Evolutionary conservation across 1,284 basidiomycete genomes (phyloP).

Genomic region (Pseudozyma thailandica): DNA sequence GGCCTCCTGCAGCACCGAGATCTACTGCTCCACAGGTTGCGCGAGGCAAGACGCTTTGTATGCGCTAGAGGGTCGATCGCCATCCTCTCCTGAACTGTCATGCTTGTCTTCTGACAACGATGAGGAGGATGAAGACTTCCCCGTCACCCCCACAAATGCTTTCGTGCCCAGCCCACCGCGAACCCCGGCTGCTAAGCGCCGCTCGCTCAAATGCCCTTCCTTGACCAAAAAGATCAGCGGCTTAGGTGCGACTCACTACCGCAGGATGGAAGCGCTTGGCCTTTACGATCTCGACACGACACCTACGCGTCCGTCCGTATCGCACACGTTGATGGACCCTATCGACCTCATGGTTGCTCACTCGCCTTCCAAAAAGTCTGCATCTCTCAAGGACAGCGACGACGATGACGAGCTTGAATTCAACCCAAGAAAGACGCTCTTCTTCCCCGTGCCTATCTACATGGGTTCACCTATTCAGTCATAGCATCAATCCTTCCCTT

Average conservation of each 20-base stretch:
- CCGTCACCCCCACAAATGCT: slow-evolving; percentile 35
- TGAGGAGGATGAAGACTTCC: slow-evolving; percentile 37
- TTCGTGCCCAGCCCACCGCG: slow-evolving; percentile 24
- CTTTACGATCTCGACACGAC: slow-evolving; percentile 29
- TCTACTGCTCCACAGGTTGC: slow-evolving; percentile 38
- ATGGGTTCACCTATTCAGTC: slow-evolving; percentile 28
- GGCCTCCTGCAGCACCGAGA: slow-evolving; percentile 12
- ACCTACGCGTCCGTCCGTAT: slow-evolving; percentile 12
- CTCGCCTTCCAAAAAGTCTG: slow-evolving; percentile 20
- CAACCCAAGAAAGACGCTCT: slow-evolving; percentile 29
- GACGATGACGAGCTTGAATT: slow-evolving; percentile 17
- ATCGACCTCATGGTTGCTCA: slow-evolving; percentile 31
- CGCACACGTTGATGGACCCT: slow-evolving; percentile 12
- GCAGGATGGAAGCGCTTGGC: slow-evolving; percentile 37
- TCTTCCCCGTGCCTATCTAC: slow-evolving; percentile 37
- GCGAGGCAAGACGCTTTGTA: slow-evolving; percentile 32
- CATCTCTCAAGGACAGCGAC: not conserved
- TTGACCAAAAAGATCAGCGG: slow-evolving; percentile 17
- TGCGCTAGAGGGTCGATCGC: slow-evolving; percentile 34
- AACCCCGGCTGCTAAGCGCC: slow-evolving; percentile 16
- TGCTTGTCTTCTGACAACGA: slow-evolving; percentile 22
- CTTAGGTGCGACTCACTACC: slow-evolving; percentile 28
- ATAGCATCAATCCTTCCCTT: not conserved
- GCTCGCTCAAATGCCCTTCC: not conserved
- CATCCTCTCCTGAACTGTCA: slow-evolving; percentile 3